phyloP scores from a whole-genome alignment of 306 rosid genomes.

The Pyrus bretschneideri region DNA sequence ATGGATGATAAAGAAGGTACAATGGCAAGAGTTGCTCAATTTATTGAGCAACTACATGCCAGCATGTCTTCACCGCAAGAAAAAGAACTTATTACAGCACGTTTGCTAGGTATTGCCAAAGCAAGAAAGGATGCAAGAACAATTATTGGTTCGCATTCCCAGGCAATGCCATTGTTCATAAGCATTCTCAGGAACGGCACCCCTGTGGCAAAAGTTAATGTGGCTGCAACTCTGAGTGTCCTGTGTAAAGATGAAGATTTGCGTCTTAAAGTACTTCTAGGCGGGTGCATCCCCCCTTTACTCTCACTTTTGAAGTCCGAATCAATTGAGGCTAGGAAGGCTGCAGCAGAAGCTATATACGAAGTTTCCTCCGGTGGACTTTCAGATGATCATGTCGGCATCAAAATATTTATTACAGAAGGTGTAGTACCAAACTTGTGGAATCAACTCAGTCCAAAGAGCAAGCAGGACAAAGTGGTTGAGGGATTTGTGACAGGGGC shows the following conservation, averaged over 20 bases:
- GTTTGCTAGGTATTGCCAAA: conserved; percentile 56
- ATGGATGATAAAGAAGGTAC: conserved; percentile 76
- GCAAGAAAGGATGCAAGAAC: conserved; percentile 73
- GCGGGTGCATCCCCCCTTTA: conserved; percentile 95
- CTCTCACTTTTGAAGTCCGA: conserved; percentile 81
- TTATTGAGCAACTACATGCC: conserved; percentile 87
- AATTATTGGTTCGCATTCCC: conserved; percentile 89
- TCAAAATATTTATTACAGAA: conserved; percentile 88
- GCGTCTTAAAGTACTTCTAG: conserved; percentile 91
- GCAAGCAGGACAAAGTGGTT: conserved; percentile 73
- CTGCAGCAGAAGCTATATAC: conserved; percentile 91
- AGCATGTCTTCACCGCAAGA: conserved; percentile 65
- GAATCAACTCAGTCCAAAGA: conserved; percentile 73
- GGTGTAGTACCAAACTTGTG: conserved; percentile 95
- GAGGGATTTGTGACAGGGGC: conserved; percentile 96
- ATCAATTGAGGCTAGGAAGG: conserved; percentile 73
- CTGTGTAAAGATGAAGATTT: conserved; percentile 90
- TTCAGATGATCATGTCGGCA: conserved; percentile 86
- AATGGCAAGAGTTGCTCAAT: conserved; percentile 73
- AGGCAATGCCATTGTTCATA: conserved; percentile 96
- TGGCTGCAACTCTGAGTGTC: conserved; percentile 69
- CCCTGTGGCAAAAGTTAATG: conserved; percentile 71
- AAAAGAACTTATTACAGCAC: conserved; percentile 72
- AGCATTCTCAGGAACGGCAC: conserved; percentile 87
- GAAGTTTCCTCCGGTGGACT: conserved; percentile 93